Evolutionary conservation across 2,329 filamentous ascomycete species (phyloP).

Genomic region (Cladosporium austrohemisphaericum): DNA sequence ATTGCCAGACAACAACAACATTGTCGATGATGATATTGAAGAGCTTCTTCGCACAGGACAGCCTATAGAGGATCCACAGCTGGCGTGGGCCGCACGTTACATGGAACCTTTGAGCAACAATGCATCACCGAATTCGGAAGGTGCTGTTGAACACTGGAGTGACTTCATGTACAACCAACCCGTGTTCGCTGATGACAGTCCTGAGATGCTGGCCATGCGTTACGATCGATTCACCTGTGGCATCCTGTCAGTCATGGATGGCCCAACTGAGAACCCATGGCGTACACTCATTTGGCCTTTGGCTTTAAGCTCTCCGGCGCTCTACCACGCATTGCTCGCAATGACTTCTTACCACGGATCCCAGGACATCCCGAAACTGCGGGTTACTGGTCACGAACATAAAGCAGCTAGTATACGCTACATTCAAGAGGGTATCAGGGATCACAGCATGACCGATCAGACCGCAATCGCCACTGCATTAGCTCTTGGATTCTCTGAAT

Average conservation of each 20-base stretch:
- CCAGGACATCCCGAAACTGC: constrained; percentile 54
- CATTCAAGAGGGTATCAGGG: constrained; percentile 54
- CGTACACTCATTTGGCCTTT: constrained; percentile 67
- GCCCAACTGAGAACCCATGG: constrained; percentile 67
- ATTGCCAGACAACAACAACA: not conserved
- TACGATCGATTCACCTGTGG: constrained; percentile 66
- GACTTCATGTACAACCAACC: constrained; percentile 30
- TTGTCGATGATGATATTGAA: constrained; percentile 1
- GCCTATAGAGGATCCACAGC: constrained; percentile 5
- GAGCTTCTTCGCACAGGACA: constrained; percentile 8
- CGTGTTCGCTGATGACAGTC: constrained; percentile 36
- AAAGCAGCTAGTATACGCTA: constrained; percentile 62
- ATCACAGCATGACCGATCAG: constrained; percentile 59
- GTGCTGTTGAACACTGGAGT: constrained; percentile 1
- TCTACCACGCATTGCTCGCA: constrained; percentile 65
- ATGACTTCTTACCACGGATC: constrained; percentile 67
- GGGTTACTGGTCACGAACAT: constrained; percentile 63
- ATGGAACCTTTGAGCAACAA: not conserved
- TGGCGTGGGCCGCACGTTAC: constrained; percentile 15
- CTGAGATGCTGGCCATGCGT: constrained; percentile 59
- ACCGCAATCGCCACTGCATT: constrained; percentile 67
- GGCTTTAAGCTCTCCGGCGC: constrained; percentile 58
- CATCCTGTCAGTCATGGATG: constrained; percentile 68
- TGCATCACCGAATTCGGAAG: constrained; percentile 3
- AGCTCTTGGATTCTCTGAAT: constrained; percentile 65